Base-by-base conservation (phyloP, 305 asterid species). In the Solanum hybrid region DNA sequence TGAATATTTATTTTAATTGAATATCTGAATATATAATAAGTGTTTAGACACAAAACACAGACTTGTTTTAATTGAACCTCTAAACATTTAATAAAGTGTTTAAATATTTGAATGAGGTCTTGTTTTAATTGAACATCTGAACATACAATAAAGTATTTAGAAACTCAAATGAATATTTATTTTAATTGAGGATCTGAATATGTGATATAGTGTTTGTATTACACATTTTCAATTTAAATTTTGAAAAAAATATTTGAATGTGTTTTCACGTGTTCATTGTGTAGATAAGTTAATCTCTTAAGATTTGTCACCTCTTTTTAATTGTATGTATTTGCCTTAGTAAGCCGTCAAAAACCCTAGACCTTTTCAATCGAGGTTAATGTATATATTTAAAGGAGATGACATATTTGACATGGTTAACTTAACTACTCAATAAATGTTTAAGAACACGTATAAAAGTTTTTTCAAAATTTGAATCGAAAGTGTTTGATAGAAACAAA, bases 361-460 rank as follows among this genome's bases (percentile, higher is more conserved):
- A 5, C 17, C 31, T 11, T 69, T 69, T 1, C 32, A 24, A 24
- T 69, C 1, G 32, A 69, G 32, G 0, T 69, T 69, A 14, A 69
- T 24, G 15, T 24, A 5, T 24, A 10, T 66, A 66, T 22, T 64
- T 22, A 22, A 22, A 64, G 6, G 13, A 64, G 5, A 64, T 8
- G 27, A 2, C 2, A 22, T 64, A 4, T 66, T 66, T n/a, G 0
- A 66, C 14, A n/a, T 66, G 14, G 2, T 66, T 66, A 66, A 66
- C 0, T 66, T 64, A 64, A 64, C 29, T 64, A n/a, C 1, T 22
- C 11, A 2, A 64, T 64, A 64, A 64, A 64, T 19, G 10, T 22
- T 22, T 64, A 5, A 22, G 27, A 8, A 64, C 2, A 22, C 13
- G 3, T 22, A 8, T 22, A 19, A 2, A 1, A 0, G 0, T 7